These are phyloP conservation scores for Penicillium mononematosum DNA, from an alignment of 495 filamentous ascomycete genomes.

Conservation along the genomic window DNA sequence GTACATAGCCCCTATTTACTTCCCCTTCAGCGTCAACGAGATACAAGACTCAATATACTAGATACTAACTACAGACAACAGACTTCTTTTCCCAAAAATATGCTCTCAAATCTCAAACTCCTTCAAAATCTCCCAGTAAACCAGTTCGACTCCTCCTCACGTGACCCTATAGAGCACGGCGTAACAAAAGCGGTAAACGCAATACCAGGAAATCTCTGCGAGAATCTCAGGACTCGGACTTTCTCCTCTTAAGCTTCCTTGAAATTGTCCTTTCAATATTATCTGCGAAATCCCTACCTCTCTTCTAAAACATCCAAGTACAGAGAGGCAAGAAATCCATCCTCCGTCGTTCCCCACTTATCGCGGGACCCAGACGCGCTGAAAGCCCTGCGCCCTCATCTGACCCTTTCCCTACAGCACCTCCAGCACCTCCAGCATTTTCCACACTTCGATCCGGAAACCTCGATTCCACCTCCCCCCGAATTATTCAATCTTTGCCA, in stretches of 20 bases:
- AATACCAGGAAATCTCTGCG: constrained; percentile 26
- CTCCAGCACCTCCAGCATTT: constrained; percentile 17
- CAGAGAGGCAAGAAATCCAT: constrained; percentile 8
- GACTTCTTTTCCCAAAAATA: background rate
- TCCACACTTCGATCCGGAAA: constrained; percentile 22
- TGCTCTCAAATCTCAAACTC: background rate
- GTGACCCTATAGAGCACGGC: constrained; percentile 14
- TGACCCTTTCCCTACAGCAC: constrained; percentile 24
- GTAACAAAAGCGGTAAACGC: constrained; percentile 20
- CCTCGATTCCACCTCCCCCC: constrained; percentile 15
- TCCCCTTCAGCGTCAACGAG: background rate
- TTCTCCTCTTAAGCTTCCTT: background rate
- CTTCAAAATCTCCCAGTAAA: background rate
- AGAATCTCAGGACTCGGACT: constrained; percentile 1
- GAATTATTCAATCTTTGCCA: constrained; percentile 34
- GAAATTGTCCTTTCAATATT: background rate
- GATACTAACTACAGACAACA: background rate
- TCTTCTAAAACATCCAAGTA: background rate
- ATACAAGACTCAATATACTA: background rate
- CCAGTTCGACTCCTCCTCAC: constrained; percentile 15
- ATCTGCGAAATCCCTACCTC: background rate
- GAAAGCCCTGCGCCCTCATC: constrained; percentile 34
- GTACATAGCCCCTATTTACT: background rate
- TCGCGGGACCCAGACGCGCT: constrained; percentile 32
- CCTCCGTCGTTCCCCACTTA: constrained; percentile 29